phyloP scores from a whole-genome alignment of 1,284 basidiomycete species.

The Neonothopanus nambi region DNA sequence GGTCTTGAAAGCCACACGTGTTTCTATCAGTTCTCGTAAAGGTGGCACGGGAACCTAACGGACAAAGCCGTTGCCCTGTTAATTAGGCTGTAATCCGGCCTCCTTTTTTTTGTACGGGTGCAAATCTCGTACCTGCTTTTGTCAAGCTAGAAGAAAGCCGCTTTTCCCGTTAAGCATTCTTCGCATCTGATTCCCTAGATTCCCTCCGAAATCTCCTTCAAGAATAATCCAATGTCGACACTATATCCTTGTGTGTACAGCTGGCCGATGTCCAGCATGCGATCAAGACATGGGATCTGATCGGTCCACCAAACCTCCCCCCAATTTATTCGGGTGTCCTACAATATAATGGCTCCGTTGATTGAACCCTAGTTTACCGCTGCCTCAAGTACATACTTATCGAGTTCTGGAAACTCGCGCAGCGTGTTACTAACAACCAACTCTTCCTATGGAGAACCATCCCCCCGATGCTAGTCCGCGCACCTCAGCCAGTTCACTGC shows the following conservation, averaged over 20 bases:
- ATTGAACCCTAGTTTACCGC: neutral
- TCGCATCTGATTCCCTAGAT: too few species aligned
- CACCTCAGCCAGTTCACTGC: neutral
- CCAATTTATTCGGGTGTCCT: neutral
- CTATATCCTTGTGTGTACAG: too few species aligned
- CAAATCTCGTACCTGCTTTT: too few species aligned
- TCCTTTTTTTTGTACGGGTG: too few species aligned
- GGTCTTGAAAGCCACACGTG: neutral
- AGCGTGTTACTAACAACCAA: neutral
- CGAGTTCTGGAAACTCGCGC: too few species aligned
- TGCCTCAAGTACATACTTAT: neutral
- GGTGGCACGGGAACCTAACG: neutral
- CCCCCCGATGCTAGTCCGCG: neutral
- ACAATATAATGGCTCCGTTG: neutral
- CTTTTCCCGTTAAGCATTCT: too few species aligned
- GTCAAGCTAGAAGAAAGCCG: too few species aligned
- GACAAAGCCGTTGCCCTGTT: constrained; percentile 1
- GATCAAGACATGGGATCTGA: neutral
- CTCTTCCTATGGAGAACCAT: neutral
- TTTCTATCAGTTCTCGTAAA: neutral
- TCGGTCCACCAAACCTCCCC: neutral
- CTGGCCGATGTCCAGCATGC: too few species aligned
- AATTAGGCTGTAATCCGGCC: neutral
- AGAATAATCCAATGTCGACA: too few species aligned
- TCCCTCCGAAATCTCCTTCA: too few species aligned